Base-by-base conservation (phyloP, 306 rosid species). In the Styphnolobium japonicum region DNA sequence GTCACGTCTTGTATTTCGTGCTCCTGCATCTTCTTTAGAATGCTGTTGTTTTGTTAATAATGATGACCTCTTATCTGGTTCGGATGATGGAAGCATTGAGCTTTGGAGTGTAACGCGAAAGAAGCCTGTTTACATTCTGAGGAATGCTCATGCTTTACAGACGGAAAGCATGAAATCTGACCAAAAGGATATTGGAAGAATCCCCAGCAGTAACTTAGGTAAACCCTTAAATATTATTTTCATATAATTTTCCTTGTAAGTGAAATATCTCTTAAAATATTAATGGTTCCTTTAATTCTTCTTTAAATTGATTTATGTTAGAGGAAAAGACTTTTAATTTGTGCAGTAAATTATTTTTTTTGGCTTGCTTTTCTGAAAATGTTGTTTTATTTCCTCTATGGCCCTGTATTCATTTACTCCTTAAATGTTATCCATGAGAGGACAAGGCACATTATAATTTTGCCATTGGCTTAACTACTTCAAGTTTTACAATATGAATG, bases 81-180 rank as follows among this genome's bases (percentile, higher is more conserved):
- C 98, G 27, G 96, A 86, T 79, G 94, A 93, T 73, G 99, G 99
- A 64, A 93, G 92, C 88, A 86, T 95, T 69, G 93, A 93, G 84
- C 90, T 91, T 56, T 95, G 99, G 99, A 84, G 66, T 36, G 56
- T 75, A 23, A 36, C 84, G 82, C 85, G 93, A 55, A 95, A 95
- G 92, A 95, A 95, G 89, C 99, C 99, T 36, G 77, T 77, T 84
- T 82, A 80, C 77, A 90, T 95, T 56, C 81, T 88, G 75, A 89
- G 78, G 76, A 95, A 95, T 86, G 98, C 98, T 81, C 99, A 95
- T 60, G 73, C 92, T 51, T 56, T 77, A 23, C 73, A 62, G 65
- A 81, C 81, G 12, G 88, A 87, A 57, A 65, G 67, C 81, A 76
- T 63, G 71, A 74, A 81, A 76, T 42, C 80, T 19, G 90, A 87